A percentile compares a stretch with the other conserved stretches of the same genome.
Conservation (phyloP, 495 filamentous ascomycete genomes). For the Xeromyces bisporus region DNA sequence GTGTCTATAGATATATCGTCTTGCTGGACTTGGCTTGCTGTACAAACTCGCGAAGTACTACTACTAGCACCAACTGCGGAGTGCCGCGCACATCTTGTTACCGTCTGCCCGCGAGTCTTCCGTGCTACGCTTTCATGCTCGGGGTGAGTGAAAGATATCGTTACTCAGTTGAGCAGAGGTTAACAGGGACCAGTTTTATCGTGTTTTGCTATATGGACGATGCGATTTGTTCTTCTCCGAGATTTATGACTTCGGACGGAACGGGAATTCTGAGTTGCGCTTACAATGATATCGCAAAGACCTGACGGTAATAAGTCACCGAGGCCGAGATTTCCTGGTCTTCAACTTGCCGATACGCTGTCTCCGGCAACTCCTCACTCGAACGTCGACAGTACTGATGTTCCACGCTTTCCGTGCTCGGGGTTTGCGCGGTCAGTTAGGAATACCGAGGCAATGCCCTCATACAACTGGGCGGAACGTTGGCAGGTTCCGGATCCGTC, state of each 20-base stretch:
- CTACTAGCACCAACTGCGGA: too few species aligned
- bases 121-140: too few species aligned
- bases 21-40: neutral
- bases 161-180: too few species aligned
- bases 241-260: too few species aligned
- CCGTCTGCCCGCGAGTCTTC: too few species aligned
- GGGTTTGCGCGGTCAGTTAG: slow-evolving; percentile 14
- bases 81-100: too few species aligned
- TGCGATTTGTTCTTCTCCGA: too few species aligned
- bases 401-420: slow-evolving; percentile 9
- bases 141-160: too few species aligned
- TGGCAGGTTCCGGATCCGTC: slow-evolving; percentile 10
- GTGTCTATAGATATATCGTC: neutral
- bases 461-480: slow-evolving; percentile 16
- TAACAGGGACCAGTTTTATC: too few species aligned
- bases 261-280: too few species aligned
- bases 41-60: too few species aligned
- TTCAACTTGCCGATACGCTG: slow-evolving; percentile 13
- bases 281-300: slow-evolving; percentile 24
- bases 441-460: slow-evolving; percentile 13
- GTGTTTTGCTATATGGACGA: too few species aligned
- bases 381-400: slow-evolving; percentile 7
- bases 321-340: slow-evolving; percentile 11
- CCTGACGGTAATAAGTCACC: slow-evolving; percentile 19
- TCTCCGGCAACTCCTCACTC: slow-evolving; percentile 7